A percentile compares a stretch with the other conserved stretches of the same genome.
These are phyloP conservation scores for Trichoderma sp. DNA, from an alignment of 2,329 filamentous ascomycete species.

Conservation along the genomic window DNA sequence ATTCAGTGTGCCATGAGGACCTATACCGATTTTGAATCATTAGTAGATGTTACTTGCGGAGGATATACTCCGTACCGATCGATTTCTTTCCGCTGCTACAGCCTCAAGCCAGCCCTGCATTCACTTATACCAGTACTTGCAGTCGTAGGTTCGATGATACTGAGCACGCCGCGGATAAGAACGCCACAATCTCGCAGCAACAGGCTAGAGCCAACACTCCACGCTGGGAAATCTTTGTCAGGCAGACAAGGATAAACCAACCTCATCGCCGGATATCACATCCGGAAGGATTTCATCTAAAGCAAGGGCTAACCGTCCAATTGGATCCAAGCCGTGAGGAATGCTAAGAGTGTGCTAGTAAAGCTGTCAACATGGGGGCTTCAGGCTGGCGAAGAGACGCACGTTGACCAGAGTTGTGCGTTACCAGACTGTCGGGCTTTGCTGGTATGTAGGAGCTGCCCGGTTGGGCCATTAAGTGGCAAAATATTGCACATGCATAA, in stretches of 20 bases:
- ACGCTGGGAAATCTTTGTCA: neutral
- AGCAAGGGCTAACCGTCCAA: constrained; percentile 1
- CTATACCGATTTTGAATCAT: neutral
- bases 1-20: neutral
- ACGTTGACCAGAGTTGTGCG: neutral
- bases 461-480: neutral
- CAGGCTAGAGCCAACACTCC: neutral
- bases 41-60: neutral
- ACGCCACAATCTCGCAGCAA: constrained; percentile 4
- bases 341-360: neutral
- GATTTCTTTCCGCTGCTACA: neutral
- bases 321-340: neutral
- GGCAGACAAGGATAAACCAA: neutral
- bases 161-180: neutral
- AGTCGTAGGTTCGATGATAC: neutral
- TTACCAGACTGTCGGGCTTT: constrained; percentile 14
- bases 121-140: neutral
- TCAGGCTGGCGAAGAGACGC: neutral
- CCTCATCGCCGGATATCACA: neutral
- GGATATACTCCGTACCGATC: neutral
- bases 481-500: neutral
- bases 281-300: constrained; percentile 3
- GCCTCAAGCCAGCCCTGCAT: neutral
- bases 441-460: neutral
- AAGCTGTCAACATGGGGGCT: neutral